A percentile compares a stretch with the other conserved stretches of the same genome.
These are phyloP conservation scores for Saprolegnia parasitica DNA, from an alignment of 352 stramenopile species.

Conservation along the genomic window DNA sequence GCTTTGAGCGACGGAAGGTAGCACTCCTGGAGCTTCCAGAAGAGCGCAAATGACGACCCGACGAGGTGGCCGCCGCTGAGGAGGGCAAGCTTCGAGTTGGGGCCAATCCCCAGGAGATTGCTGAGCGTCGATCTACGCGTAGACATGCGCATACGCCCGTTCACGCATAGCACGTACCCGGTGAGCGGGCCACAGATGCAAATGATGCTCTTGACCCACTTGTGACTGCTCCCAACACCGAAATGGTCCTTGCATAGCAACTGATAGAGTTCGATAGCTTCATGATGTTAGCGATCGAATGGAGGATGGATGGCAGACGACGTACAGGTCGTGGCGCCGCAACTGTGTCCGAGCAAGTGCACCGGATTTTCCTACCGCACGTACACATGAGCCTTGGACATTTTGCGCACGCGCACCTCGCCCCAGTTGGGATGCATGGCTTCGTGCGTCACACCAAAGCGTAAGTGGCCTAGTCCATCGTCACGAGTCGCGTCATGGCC, in stretches of 20 bases:
- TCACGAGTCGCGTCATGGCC: too few relatives aligned
- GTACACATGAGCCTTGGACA: not conserved
- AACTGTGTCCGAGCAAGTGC: conserved; percentile 60
- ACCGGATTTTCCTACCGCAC: conserved; percentile 38
- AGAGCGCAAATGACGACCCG: conserved; percentile 38
- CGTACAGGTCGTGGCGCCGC: conserved; percentile 46
- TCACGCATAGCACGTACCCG: conserved; percentile 26
- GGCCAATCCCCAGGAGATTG: conserved; percentile 43
- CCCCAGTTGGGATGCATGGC: conserved; percentile 45
- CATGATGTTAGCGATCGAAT: not conserved
- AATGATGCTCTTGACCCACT: conserved; percentile 58
- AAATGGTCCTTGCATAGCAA: conserved; percentile 56
- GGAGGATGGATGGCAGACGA: not conserved
- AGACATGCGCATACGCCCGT: not conserved
- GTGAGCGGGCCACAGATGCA: conserved; percentile 59
- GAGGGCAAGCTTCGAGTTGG: conserved; percentile 34
- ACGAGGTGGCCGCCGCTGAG: conserved; percentile 43
- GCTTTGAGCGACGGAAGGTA: conserved; percentile 43
- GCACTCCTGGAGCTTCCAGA: conserved; percentile 42
- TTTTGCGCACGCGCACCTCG: conserved; percentile 2
- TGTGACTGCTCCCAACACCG: conserved; percentile 45
- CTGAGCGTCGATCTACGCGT: conserved; percentile 42
- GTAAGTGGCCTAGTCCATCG: conserved; percentile 34
- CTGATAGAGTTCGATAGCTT: conserved; percentile 69
- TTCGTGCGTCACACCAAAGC: conserved; percentile 42